phyloP scores from a whole-genome alignment of 225 moss, liverwort and hornwort genomes.

The Neckera pumila region DNA sequence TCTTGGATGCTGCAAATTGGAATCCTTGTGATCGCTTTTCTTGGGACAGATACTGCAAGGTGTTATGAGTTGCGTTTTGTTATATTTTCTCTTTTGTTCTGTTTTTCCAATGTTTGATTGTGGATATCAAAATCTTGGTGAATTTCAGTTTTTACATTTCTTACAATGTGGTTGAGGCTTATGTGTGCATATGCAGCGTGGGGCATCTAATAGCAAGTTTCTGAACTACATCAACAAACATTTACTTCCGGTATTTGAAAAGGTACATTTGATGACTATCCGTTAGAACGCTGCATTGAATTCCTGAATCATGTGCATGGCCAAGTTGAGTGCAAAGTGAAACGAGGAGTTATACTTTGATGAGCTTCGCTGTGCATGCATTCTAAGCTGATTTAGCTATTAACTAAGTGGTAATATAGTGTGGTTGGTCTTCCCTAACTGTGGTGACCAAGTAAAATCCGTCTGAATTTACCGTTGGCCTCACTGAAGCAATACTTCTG shows the following conservation, averaged over 20 bases:
- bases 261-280: constrained; percentile 33
- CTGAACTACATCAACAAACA: constrained; percentile 97
- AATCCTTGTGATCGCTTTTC: not conserved
- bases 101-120: not conserved
- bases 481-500: not conserved
- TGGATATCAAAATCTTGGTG: not conserved
- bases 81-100: not conserved
- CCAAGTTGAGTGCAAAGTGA: not conserved
- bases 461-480: not conserved
- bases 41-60: not conserved
- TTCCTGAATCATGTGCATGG: not conserved
- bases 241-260: constrained; percentile 89
- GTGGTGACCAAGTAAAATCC: not conserved
- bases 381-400: not conserved
- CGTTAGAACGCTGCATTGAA: not conserved
- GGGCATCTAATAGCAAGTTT: constrained; percentile 97
- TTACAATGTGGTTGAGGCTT: not conserved
- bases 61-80: not conserved
- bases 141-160: not conserved
- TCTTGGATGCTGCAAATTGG: not conserved
- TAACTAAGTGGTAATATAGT: not conserved
- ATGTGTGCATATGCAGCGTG: constrained; percentile 50
- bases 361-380: not conserved
- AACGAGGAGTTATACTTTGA: not conserved
- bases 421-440: not conserved